These are phyloP conservation scores for Lipomyces kockii DNA, from an alignment of 805 yeast species.

Conservation along the genomic window DNA sequence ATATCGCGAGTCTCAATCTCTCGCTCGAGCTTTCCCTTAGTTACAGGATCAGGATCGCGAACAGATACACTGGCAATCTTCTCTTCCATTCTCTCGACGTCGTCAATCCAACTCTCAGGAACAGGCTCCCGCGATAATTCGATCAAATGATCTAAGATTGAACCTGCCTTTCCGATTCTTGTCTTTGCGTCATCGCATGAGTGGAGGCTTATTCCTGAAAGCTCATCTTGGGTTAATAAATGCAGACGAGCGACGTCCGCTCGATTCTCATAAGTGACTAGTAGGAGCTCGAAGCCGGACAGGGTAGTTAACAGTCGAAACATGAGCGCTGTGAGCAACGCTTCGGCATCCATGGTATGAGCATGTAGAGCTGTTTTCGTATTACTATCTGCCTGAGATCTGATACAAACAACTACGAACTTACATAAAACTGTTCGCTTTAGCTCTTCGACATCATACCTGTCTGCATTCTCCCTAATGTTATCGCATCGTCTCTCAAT, in stretches of 20 bases:
- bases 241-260: constrained; percentile 15
- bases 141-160: constrained; percentile 27
- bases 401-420: neutral
- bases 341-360: constrained; percentile 10
- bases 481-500: neutral
- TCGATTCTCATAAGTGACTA: constrained; percentile 13
- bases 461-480: neutral
- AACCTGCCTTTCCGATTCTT: constrained; percentile 17
- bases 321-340: constrained; percentile 16
- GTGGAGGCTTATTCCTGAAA: constrained; percentile 10
- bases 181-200: neutral
- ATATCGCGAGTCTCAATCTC: neutral
- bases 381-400: neutral
- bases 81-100: constrained; percentile 26
- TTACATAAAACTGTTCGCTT: constrained; percentile 7
- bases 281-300: constrained; percentile 7
- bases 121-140: constrained; percentile 29
- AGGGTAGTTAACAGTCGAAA: constrained; percentile 21
- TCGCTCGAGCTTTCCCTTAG: neutral
- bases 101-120: constrained; percentile 34
- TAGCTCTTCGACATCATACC: neutral
- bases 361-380: neutral
- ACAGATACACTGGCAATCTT: neutral
- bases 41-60: neutral
- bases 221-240: neutral